Evolutionary conservation across 1,284 basidiomycete genomes (phyloP), one percentile per base, ranked within the genome.

Genomic region (Mycena sp.): DNA sequence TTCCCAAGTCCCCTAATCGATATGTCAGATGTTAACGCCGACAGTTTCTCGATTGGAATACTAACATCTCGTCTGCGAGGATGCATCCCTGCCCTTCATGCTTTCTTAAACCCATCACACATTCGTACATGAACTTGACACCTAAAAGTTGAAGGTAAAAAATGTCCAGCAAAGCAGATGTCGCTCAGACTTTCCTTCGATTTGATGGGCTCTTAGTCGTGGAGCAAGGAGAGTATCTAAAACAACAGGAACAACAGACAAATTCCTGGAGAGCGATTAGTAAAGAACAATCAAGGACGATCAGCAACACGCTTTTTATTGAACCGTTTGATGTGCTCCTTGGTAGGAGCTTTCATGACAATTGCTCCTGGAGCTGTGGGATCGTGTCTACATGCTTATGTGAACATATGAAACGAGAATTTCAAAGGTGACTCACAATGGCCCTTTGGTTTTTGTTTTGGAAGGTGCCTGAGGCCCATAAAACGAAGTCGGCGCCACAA

Each of bases 21-120:
- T 35, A 30, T 43, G 37, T 62, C 48, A 61, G 54, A 46, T 45
- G 68, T 64, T 35, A 65, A 63, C 40, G 48, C 21, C n/a, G n/a
- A n/a, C n/a, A n/a, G 45, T 53, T 23, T 51, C 14, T 9, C 38
- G 40, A 63, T 59, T 21, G 38, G 17, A 5, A 55, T 12, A 83
- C 89, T 87, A 87, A 93, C 94, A 98, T 97, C 72, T 99, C 97
- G 76, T 99, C 98, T 1, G 97, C 98, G 28, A 99, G 84, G 66
- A 99, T 99, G 71, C 94, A 97, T 1, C 98, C 98, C 69, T 94
- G 86, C 7, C 91, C 91, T 74, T 96, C 93, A 64, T 94, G 91
- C 70, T 90, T 92, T 30, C 93, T 86, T 75, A 99, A 83, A 9
- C 96, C 96, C 94, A 98, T 98, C 21, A 97, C 93, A 69, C 92